Base-by-base conservation (phyloP, 768 basidiomycete species). In the Hypsizygus marmoreus region DNA sequence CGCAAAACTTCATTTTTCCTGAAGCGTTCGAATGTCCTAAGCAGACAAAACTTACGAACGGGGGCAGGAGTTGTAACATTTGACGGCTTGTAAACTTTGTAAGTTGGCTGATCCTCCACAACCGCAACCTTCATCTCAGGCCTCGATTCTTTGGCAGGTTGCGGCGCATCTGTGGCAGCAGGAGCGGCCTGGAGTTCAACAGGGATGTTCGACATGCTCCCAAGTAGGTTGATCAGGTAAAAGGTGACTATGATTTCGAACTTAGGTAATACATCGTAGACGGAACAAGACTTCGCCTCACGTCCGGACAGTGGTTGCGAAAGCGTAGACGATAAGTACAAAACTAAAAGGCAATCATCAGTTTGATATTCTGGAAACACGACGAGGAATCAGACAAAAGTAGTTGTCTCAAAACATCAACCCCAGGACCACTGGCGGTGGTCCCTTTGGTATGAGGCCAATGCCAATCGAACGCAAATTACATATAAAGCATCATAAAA, bases 401-500 rank as follows among this genome's bases (percentile, higher is more conserved):
- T 62, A 62, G 58, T 79, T 82, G 85, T 89, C 87, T 88, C 88
- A 89, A 78, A 66, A 61, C 76, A 72, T 66, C 66, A 59, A 57
- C 73, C 79, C 75, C 86, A 86, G 85, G 80, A 74, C 69, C 71
- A 79, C 84, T 71, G 87, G 88, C 88, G 73, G 82, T 79, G 74
- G 70, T 69, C 81, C 86, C 78, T 88, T 87, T 85, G 80, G 76
- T 70, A 56, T 75, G 73, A 71, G 73, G 71, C 63, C 61, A 64
- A 67, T 63, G 72, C 63, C 69, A 60, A 67, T 90, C 88, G 86
- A 89, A 89, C 88, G 88, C 88, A 90, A 90, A 90, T 90, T 90
- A 90, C 88, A 70, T 74, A 55, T 71, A 65, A 68, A 73, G 55
- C 85, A 88, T 88, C 78, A 66, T 57, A 47, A 24, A 57, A 50